phyloP scores from a whole-genome alignment of 2,329 filamentous ascomycete genomes.

The Trichoderma arundinaceum region DNA sequence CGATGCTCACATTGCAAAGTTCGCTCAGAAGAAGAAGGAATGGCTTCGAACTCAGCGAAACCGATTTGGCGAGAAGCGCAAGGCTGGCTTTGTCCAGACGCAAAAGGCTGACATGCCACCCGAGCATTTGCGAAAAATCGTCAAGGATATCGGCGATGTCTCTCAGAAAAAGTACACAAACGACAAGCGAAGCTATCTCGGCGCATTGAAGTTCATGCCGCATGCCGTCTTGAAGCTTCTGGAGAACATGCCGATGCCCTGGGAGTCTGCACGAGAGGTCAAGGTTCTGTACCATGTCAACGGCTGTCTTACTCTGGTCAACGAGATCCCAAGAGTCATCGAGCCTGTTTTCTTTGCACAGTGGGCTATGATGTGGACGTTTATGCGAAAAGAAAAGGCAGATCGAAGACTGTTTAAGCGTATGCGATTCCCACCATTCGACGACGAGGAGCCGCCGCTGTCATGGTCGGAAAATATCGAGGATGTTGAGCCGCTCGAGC shows the following conservation, averaged over 20 bases:
- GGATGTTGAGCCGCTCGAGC: constrained; percentile 95
- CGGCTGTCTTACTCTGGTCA: constrained; percentile 93
- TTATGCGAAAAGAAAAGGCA: constrained; percentile 97
- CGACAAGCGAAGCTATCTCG: constrained; percentile 97
- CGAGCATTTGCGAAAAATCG: constrained; percentile 97
- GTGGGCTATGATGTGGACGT: constrained; percentile 99
- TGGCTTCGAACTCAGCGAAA: constrained; percentile 92
- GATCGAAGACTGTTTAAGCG: constrained; percentile 95
- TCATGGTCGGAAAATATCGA: constrained; percentile 99
- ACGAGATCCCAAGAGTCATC: constrained; percentile 94
- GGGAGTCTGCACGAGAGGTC: constrained; percentile 94
- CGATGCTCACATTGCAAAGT: constrained; percentile 88
- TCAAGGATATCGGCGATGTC: constrained; percentile 97
- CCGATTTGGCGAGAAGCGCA: constrained; percentile 95
- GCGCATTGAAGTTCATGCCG: constrained; percentile 98
- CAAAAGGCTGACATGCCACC: constrained; percentile 99
- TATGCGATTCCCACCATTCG: constrained; percentile 98
- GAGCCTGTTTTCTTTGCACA: constrained; percentile 98
- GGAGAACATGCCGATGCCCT: constrained; percentile 99
- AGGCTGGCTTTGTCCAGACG: constrained; percentile 94
- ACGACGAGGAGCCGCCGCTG: constrained; percentile 95
- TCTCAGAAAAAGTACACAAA: constrained; percentile 99
- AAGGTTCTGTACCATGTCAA: constrained; percentile 99
- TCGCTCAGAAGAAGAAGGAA: constrained; percentile 98
- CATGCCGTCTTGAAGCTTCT: constrained; percentile 95